Base-by-base conservation (phyloP, 768 basidiomycete species). In the Suillus decipiens region DNA sequence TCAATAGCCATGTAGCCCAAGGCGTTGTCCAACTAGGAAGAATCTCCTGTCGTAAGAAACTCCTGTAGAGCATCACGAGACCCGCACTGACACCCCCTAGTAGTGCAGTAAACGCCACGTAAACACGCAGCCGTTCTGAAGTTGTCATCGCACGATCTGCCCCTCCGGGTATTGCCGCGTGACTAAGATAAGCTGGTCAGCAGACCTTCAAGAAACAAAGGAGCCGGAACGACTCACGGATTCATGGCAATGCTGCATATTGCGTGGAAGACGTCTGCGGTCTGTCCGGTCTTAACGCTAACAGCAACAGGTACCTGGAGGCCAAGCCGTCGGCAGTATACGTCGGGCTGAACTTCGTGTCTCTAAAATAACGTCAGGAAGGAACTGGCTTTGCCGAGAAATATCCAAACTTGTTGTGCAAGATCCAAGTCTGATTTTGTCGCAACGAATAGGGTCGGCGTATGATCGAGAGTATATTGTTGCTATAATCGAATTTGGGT, bases 391-490 rank as follows among this genome's bases (percentile, higher is more conserved):
- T 61, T 54, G 33, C 62, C 62, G 12, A 36, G 43, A 42, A 57
- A 61, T 51, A 42, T 50, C 70, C 81, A 65, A 62, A 90, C 93
- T 85, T 97, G 96, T 68, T 96, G 86, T 12, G 96, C 96, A 57
- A 99, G 87, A 76, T 99, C 96, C 33, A 97, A 85, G 75, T 99
- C 96, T 7, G 95, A 96, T 78, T 99, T 99, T 43, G 96, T 99
- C n/a, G 96, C 96, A 31, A 99, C 95, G 74, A 99, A 98, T 42
- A 99, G 78, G 12, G 93, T 95, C 31, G 96, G 96, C 73, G 98
- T 93, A 74, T 94, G 91, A 73, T 98, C 95, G 36, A 97, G 80
- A 67, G 86, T 94, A 74, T 98, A 96, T 84, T 96, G 95, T 93
- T 98, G 96, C 95, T 97, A 76, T 41, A 60, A 51, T 61, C 71